These are phyloP conservation scores for Aegilops bicornis DNA, from an alignment of 176 grass and related monocot species.

Conservation along the genomic window DNA sequence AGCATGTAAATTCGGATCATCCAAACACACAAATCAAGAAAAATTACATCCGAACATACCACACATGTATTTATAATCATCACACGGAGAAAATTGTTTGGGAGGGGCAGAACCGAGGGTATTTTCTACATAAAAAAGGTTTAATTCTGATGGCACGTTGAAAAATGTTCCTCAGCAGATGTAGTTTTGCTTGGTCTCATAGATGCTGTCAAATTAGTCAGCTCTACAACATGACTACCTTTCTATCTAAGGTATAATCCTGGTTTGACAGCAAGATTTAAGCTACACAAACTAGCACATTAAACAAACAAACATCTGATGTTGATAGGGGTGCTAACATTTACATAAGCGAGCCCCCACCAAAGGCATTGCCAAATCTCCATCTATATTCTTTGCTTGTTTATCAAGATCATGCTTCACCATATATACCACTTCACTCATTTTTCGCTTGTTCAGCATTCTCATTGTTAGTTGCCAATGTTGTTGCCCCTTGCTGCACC, in stretches of 20 bases:
- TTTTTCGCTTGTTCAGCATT: slow-evolving; percentile 38
- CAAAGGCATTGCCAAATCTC: slow-evolving; percentile 26
- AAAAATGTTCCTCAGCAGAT: neutral
- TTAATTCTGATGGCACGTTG: neutral
- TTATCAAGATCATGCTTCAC: slow-evolving; percentile 3
- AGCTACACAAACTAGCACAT: slow-evolving; percentile 5
- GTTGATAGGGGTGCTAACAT: slow-evolving; percentile 5
- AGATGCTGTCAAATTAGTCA: neutral
- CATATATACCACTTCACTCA: slow-evolving; percentile 40
- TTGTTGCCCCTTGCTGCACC: slow-evolving; percentile 40
- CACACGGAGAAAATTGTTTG: neutral
- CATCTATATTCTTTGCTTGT: neutral
- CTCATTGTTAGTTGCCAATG: slow-evolving; percentile 27
- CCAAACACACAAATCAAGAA: neutral
- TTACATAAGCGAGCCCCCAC: slow-evolving; percentile 1
- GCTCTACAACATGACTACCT: slow-evolving; percentile 21
- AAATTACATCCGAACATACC: neutral
- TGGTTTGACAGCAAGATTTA: neutral
- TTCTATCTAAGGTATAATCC: slow-evolving; percentile 2
- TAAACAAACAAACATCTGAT: slow-evolving; percentile 21
- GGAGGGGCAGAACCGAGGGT: neutral
- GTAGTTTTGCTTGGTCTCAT: slow-evolving; percentile 8
- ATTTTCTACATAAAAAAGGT: neutral
- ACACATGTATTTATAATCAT: neutral
- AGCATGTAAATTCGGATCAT: no score